Evolutionary conservation across 2,329 filamentous ascomycete species (phyloP).

Genomic region (Diaporthe eres): DNA sequence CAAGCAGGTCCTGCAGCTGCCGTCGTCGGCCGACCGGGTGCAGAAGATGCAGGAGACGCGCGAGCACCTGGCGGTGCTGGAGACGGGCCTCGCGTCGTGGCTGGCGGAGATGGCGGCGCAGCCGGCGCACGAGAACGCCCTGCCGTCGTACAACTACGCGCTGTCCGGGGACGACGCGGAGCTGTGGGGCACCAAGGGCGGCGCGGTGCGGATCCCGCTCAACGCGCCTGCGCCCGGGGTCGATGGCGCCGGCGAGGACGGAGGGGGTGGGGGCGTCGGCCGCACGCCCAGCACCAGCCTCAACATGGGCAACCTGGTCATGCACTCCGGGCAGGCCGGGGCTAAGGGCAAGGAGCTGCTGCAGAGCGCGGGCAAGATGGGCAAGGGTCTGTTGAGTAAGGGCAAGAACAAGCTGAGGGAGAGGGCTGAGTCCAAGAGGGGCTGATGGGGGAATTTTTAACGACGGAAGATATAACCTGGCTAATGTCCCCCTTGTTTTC

Average conservation of each 20-base stretch:
- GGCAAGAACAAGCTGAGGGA: slow-evolving; percentile 86
- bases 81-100: slow-evolving; percentile 81
- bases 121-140: slow-evolving; percentile 62
- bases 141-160: slow-evolving; percentile 48
- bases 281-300: slow-evolving; percentile 47
- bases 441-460: background rate
- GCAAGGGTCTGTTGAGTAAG: slow-evolving; percentile 92
- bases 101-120: slow-evolving; percentile 60
- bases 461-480: background rate
- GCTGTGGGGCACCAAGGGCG: slow-evolving; percentile 36
- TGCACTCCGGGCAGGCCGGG: slow-evolving; percentile 76
- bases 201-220: slow-evolving; percentile 19
- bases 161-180: slow-evolving; percentile 38
- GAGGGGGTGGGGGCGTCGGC: background rate
- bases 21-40: slow-evolving; percentile 77
- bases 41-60: slow-evolving; percentile 81
- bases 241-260: slow-evolving; percentile 7
- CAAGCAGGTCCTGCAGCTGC: slow-evolving; percentile 82
- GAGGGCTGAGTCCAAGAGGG: slow-evolving; percentile 47
- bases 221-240: slow-evolving; percentile 11
- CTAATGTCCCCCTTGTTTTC: background rate
- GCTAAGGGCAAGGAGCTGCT: slow-evolving; percentile 91
- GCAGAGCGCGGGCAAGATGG: slow-evolving; percentile 87
- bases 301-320: slow-evolving; percentile 60
- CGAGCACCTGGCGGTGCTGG: slow-evolving; percentile 76